These are phyloP conservation scores for Oryza glumipatula DNA, from an alignment of 176 grass and related monocot species.

Conservation along the genomic window DNA sequence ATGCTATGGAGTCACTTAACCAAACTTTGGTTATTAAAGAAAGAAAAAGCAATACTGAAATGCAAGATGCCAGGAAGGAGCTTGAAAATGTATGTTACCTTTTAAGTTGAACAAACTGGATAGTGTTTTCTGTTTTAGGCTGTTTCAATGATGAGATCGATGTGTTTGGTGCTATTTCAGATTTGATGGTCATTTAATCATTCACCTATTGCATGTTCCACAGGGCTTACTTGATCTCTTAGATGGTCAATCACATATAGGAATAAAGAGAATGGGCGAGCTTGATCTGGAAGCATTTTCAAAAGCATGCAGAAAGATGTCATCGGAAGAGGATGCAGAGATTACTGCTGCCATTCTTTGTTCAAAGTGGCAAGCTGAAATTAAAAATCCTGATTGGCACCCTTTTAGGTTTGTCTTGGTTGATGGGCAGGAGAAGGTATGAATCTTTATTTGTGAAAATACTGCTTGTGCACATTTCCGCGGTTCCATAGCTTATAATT, in stretches of 20 bases:
- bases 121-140: background rate
- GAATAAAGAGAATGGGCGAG: constrained; percentile 75
- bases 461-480: background rate
- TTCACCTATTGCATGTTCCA: constrained; percentile 9
- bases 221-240: constrained; percentile 44
- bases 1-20: constrained; percentile 68
- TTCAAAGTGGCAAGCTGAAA: constrained; percentile 78
- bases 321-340: constrained; percentile 50
- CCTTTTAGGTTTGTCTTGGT: constrained; percentile 54
- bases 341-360: constrained; percentile 46
- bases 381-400: constrained; percentile 69
- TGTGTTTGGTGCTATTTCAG: constrained; percentile 5
- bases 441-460: background rate
- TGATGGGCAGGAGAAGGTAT: constrained; percentile 58
- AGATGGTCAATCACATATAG: constrained; percentile 37
- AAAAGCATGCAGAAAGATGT: constrained; percentile 49
- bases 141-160: background rate
- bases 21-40: constrained; percentile 72
- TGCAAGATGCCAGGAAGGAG: constrained; percentile 64
- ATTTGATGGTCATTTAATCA: constrained; percentile 13
- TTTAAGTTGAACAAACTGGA: background rate
- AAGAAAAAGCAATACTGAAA: constrained; percentile 55
- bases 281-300: constrained; percentile 65
- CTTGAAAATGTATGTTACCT: constrained; percentile 49
- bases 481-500: background rate